A percentile compares a stretch with the other conserved stretches of the same genome.
phyloP scores from a whole-genome alignment of 1,284 basidiomycete species.

The Trichosporon sp. region DNA sequence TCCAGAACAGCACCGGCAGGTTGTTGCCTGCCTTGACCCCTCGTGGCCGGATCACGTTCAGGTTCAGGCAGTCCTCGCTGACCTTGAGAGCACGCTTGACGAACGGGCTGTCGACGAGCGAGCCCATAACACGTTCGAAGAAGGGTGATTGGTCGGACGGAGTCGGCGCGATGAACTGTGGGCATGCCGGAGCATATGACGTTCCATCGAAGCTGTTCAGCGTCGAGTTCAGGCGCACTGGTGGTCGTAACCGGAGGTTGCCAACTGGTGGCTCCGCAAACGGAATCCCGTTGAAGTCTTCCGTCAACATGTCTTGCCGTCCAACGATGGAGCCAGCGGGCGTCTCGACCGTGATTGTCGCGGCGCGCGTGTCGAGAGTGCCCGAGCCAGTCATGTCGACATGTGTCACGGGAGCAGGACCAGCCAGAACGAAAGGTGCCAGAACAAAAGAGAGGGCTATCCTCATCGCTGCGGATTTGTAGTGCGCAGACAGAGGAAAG shows the following conservation, averaged over 20 bases:
- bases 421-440: too few species aligned
- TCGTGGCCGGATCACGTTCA: constrained; percentile 36
- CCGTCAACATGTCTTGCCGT: background rate
- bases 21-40: constrained; percentile 33
- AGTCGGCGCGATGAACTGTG: constrained; percentile 24
- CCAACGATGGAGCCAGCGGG: constrained; percentile 32
- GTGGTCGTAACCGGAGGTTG: constrained; percentile 44
- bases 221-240: constrained; percentile 56
- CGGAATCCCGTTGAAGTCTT: constrained; percentile 61
- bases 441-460: too few species aligned
- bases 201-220: constrained; percentile 28
- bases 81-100: constrained; percentile 23
- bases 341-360: constrained; percentile 13
- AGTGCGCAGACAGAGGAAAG: too few species aligned
- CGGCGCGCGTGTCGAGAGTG: constrained; percentile 18
- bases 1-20: constrained; percentile 46
- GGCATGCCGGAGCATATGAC: constrained; percentile 23
- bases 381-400: too few species aligned
- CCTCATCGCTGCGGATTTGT: too few species aligned
- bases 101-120: constrained; percentile 8
- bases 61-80: constrained; percentile 38
- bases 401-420: too few species aligned
- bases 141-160: constrained; percentile 7
- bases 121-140: constrained; percentile 7
- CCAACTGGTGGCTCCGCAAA: constrained; percentile 61